Percentiles rank a stretch among this genome's conserved stretches.
phyloP scores from a whole-genome alignment of 1,139 yeast species.

The Protomyces arabidopsidicola region DNA sequence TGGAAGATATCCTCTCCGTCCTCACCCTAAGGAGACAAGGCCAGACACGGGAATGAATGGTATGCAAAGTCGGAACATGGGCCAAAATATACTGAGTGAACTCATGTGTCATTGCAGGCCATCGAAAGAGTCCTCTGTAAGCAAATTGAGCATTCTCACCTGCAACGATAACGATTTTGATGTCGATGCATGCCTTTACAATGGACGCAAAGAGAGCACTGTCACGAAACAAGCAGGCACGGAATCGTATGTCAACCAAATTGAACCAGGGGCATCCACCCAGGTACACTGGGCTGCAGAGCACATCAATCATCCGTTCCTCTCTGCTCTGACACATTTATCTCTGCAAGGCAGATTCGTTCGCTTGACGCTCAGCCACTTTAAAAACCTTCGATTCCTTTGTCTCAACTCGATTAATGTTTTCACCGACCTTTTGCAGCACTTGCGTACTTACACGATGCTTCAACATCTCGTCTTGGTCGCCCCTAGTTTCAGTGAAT shows the following conservation, averaged over 20 bases:
- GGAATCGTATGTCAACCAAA: neutral
- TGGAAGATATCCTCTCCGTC: no score
- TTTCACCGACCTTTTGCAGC: neutral
- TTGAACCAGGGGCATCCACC: neutral
- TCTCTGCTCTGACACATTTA: neutral
- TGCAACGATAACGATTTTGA: no score
- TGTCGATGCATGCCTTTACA: no score
- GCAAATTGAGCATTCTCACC: no score
- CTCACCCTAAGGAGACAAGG: no score
- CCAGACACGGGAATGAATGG: no score
- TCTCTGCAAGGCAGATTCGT: neutral
- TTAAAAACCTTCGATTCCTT: neutral
- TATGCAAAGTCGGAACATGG: no score
- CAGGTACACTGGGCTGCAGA: neutral
- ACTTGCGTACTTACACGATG: neutral
- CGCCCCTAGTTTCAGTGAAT: neutral
- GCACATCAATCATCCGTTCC: neutral
- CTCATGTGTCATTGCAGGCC: no score
- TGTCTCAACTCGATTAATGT: neutral
- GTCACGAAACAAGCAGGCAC: neutral
- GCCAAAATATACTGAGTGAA: no score
- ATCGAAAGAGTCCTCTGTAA: no score
- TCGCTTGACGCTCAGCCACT: neutral
- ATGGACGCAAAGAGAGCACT: no score
- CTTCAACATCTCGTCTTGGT: neutral